phyloP scores from a whole-genome alignment of 2,329 filamentous ascomycete genomes.

The Xylaria sp. region DNA sequence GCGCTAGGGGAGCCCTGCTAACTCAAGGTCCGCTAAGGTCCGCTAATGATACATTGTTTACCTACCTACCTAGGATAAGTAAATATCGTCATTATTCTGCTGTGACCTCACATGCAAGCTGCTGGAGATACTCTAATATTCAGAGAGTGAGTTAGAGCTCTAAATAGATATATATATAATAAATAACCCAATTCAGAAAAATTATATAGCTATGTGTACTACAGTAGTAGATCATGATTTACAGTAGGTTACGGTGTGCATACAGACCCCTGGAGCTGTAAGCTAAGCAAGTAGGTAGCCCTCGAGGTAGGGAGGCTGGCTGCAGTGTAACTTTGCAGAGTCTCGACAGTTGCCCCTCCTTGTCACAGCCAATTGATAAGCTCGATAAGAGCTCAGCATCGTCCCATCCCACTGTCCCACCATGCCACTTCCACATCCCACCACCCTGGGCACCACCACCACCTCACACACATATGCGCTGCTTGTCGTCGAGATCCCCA shows the following conservation, averaged over 20 bases:
- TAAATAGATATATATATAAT: too few species aligned
- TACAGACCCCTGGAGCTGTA: too few species aligned
- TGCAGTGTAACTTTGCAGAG: neutral
- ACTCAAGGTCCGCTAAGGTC: too few species aligned
- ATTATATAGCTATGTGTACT: too few species aligned
- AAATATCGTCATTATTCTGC: neutral
- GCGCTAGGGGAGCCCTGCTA: neutral
- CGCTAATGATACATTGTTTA: neutral
- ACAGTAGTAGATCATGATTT: too few species aligned
- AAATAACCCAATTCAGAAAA: too few species aligned
- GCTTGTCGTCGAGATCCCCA: constrained; percentile 7
- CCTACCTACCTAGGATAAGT: neutral
- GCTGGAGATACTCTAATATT: too few species aligned
- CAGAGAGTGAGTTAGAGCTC: too few species aligned
- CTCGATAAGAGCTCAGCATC: constrained; percentile 29
- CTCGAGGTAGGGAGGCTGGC: too few species aligned
- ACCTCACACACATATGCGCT: neutral
- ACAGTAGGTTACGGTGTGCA: too few species aligned
- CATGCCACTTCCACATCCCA: neutral
- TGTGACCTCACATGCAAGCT: constrained; percentile 26
- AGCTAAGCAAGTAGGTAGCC: neutral
- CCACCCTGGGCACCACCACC: neutral
- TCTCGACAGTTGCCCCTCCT: constrained; percentile 10
- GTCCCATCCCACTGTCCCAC: constrained; percentile 23
- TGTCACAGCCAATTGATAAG: constrained; percentile 26